These are phyloP conservation scores for Penstemon davidsonii DNA, from an alignment of 257 asterid species.

Conservation along the genomic window DNA sequence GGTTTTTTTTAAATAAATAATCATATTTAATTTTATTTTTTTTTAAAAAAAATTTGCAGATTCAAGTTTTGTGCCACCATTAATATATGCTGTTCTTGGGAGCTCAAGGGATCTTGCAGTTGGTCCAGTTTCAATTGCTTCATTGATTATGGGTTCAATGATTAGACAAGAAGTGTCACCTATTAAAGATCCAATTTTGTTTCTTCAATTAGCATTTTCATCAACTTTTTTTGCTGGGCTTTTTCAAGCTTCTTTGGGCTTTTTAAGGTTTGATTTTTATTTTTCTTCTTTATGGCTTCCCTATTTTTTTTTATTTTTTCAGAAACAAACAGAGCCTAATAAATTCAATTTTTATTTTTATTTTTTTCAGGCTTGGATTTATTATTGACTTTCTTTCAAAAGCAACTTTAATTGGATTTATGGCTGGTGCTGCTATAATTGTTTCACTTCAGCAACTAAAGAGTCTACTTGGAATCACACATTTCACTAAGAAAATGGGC, in stretches of 20 bases:
- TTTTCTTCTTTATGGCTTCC: neutral
- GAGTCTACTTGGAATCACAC: slow-evolving; percentile 66
- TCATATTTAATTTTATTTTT: neutral
- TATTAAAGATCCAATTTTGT: slow-evolving; percentile 52
- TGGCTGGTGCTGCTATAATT: slow-evolving; percentile 92
- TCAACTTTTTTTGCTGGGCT: slow-evolving; percentile 89
- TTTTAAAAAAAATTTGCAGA: slow-evolving; percentile 32
- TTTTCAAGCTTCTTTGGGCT: slow-evolving; percentile 74
- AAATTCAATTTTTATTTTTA: neutral
- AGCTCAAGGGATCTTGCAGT: slow-evolving; percentile 89
- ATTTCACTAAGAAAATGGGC: slow-evolving; percentile 79
- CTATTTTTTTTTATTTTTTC: neutral
- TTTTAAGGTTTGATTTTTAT: slow-evolving; percentile 48
- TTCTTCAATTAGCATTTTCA: slow-evolving; percentile 78
- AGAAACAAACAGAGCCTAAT: slow-evolving; percentile 12
- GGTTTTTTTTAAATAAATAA: neutral
- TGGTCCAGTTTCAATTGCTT: slow-evolving; percentile 82
- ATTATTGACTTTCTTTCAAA: slow-evolving; percentile 79
- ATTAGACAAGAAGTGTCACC: slow-evolving; percentile 72
- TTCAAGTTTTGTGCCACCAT: slow-evolving; percentile 85
- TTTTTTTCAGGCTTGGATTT: slow-evolving; percentile 66
- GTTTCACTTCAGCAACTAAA: slow-evolving; percentile 87
- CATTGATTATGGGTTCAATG: slow-evolving; percentile 77
- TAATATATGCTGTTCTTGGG: slow-evolving; percentile 76
- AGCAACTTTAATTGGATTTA: slow-evolving; percentile 84